phyloP scores from a whole-genome alignment of 108 stramenopile genomes.

The Cyclotella baltica region DNA sequence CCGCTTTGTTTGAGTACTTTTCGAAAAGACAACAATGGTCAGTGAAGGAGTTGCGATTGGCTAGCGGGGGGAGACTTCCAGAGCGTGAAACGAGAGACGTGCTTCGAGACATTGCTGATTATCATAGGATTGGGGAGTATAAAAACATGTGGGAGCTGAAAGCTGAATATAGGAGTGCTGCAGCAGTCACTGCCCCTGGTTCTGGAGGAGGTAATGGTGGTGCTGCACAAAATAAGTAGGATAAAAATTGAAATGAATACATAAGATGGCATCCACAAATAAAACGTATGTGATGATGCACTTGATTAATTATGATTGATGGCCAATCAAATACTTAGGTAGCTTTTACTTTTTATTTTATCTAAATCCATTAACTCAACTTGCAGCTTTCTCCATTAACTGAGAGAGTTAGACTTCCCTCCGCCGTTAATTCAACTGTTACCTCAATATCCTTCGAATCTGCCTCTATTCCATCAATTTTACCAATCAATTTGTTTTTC shows the following conservation, averaged over 20 bases:
- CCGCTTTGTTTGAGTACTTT: constrained; percentile 81
- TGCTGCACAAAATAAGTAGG: background rate
- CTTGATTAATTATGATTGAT: background rate
- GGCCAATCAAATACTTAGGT: background rate
- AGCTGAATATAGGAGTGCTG: constrained; percentile 55
- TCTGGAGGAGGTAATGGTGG: constrained; percentile 6
- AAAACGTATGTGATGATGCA: background rate
- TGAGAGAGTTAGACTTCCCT: constrained; percentile 38
- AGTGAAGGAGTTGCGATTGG: constrained; percentile 71
- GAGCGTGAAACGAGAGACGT: constrained; percentile 82
- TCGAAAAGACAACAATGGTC: constrained; percentile 78
- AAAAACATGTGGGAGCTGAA: constrained; percentile 77
- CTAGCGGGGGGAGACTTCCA: constrained; percentile 59
- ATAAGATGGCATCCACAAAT: background rate
- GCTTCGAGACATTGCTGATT: constrained; percentile 78
- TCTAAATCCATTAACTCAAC: constrained; percentile 28
- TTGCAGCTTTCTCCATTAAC: constrained; percentile 49
- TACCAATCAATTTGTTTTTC: constrained; percentile 51
- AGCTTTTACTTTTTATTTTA: background rate
- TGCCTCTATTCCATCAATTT: constrained; percentile 42
- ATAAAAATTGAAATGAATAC: background rate
- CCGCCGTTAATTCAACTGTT: constrained; percentile 46
- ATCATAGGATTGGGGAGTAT: constrained; percentile 83
- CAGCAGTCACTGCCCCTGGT: constrained; percentile 7
- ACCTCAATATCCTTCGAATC: constrained; percentile 47